Evolutionary conservation across 495 filamentous ascomycete genomes (phyloP).

Genomic region (Hyaloscypha hepaticicola): DNA sequence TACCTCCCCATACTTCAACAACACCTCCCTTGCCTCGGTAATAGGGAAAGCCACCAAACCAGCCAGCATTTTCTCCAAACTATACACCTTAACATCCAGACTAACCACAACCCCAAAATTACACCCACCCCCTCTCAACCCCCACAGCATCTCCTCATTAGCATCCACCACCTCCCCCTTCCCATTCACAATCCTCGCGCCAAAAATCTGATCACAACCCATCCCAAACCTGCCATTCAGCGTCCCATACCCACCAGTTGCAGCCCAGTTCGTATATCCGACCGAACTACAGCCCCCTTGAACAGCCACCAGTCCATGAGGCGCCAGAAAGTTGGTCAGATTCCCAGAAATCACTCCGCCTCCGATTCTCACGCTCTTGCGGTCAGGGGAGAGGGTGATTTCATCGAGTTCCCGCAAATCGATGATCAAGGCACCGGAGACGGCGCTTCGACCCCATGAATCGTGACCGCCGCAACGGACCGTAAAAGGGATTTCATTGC

Average conservation of each 20-base stretch:
- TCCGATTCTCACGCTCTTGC: slow-evolving; percentile 35
- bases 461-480: slow-evolving; percentile 42
- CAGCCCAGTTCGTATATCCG: slow-evolving; percentile 40
- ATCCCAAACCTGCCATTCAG: slow-evolving; percentile 36
- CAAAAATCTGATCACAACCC: slow-evolving; percentile 42
- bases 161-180: slow-evolving; percentile 37
- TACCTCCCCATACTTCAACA: background rate
- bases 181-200: slow-evolving; percentile 36
- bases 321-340: slow-evolving; percentile 31
- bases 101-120: slow-evolving; percentile 34
- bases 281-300: slow-evolving; percentile 32
- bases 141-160: slow-evolving; percentile 34
- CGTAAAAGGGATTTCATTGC: slow-evolving; percentile 33
- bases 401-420: slow-evolving; percentile 40
- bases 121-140: slow-evolving; percentile 38
- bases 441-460: slow-evolving; percentile 31
- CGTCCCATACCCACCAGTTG: slow-evolving; percentile 39
- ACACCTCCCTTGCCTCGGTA: background rate
- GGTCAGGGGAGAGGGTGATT: slow-evolving; percentile 29
- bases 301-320: slow-evolving; percentile 33
- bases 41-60: background rate
- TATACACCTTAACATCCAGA: slow-evolving; percentile 1
- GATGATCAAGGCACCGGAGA: slow-evolving; percentile 33
- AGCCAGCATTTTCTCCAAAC: background rate
- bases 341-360: slow-evolving; percentile 36